Evolutionary conservation across 768 basidiomycete genomes (phyloP).

Genomic region (Pluteus cervinus): DNA sequence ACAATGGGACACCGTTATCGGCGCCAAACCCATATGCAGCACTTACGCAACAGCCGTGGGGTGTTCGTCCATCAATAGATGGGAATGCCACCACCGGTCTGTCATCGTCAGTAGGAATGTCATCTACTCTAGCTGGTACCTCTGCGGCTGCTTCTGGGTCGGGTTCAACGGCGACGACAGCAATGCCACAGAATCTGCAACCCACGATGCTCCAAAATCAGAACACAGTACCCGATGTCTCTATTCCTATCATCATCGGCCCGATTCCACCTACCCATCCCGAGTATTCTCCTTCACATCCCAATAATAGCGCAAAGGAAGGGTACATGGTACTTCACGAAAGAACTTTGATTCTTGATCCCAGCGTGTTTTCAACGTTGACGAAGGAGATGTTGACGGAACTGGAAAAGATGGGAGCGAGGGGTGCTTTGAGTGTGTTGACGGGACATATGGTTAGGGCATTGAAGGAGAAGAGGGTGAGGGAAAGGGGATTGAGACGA

Average conservation of each 20-base stretch:
- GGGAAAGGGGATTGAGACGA: slow-evolving; percentile 31
- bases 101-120: slow-evolving; percentile 2
- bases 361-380: slow-evolving; percentile 76
- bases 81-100: neutral
- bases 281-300: slow-evolving; percentile 39
- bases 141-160: slow-evolving; percentile 19
- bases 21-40: slow-evolving; percentile 12
- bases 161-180: too few relatives aligned
- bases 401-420: slow-evolving; percentile 75
- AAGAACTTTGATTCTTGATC: slow-evolving; percentile 78
- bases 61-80: slow-evolving; percentile 9
- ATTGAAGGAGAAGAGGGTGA: slow-evolving; percentile 65
- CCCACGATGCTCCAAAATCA: slow-evolving; percentile 7
- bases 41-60: slow-evolving; percentile 6
- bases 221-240: slow-evolving; percentile 43
- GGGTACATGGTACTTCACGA: slow-evolving; percentile 79
- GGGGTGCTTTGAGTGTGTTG: slow-evolving; percentile 74
- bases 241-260: slow-evolving; percentile 72
- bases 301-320: slow-evolving; percentile 43
- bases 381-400: slow-evolving; percentile 67
- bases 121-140: slow-evolving; percentile 14
- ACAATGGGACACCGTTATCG: slow-evolving; percentile 6
- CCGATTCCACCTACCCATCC: slow-evolving; percentile 64
- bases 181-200: slow-evolving; percentile 8
- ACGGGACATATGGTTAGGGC: slow-evolving; percentile 83